A percentile compares a stretch with the other conserved stretches of the same genome.
Conservation (phyloP, 768 basidiomycete species). For the Termitomyces sp. region DNA sequence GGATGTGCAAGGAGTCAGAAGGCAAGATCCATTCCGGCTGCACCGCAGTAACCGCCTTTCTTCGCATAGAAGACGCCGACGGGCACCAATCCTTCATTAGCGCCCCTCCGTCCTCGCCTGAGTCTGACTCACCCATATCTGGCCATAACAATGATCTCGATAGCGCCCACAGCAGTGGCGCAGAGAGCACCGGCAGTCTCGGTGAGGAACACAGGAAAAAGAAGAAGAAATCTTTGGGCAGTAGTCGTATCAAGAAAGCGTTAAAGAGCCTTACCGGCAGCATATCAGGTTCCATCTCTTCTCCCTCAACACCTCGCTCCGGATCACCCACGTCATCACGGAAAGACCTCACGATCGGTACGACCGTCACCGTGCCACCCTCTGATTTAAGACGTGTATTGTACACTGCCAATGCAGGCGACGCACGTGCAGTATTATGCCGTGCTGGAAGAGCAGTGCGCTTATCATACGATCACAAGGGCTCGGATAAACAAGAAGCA, state of each 20-base stretch:
- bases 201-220: conserved; percentile 24
- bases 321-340: conserved; percentile 27
- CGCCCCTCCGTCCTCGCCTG: conserved; percentile 24
- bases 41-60: conserved; percentile 93
- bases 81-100: conserved; percentile 68
- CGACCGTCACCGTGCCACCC: conserved; percentile 40
- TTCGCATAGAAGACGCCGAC: conserved; percentile 82
- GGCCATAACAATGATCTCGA: conserved; percentile 27
- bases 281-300: conserved; percentile 27
- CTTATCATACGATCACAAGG: conserved; percentile 98
- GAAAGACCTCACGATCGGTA: conserved; percentile 26
- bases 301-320: conserved; percentile 31
- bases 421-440: conserved; percentile 92
- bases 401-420: conserved; percentile 96
- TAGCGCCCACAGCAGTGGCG: conserved; percentile 42
- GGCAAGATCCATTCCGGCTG: conserved; percentile 96
- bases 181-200: conserved; percentile 36
- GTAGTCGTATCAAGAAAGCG: conserved; percentile 52
- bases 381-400: conserved; percentile 64
- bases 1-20: conserved; percentile 80
- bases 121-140: conserved; percentile 32
- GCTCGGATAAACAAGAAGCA: conserved; percentile 94
- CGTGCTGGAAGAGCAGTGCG: conserved; percentile 88
- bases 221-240: conserved; percentile 38
- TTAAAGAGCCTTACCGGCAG: conserved; percentile 46